phyloP scores from a whole-genome alignment of 2,329 filamentous ascomycete genomes.

The Pyrenochaeta sp. region DNA sequence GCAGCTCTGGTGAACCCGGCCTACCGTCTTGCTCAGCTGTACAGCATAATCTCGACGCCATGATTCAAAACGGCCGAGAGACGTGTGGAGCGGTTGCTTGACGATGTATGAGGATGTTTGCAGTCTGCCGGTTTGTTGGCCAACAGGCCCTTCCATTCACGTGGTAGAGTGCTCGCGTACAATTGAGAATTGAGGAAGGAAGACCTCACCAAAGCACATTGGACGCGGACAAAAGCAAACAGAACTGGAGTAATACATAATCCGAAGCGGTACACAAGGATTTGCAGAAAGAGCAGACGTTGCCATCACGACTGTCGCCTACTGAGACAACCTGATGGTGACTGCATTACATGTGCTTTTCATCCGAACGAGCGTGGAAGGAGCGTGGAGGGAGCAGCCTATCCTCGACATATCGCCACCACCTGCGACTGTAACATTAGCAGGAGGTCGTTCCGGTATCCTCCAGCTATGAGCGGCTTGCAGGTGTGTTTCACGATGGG shows the following conservation, averaged over 20 bases:
- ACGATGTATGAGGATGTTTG: neutral
- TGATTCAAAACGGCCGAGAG: slow-evolving; percentile 11
- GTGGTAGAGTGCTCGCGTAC: neutral
- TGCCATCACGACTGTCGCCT: neutral
- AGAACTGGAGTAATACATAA: neutral
- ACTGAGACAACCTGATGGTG: neutral
- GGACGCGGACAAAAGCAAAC: neutral
- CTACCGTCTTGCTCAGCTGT: slow-evolving; percentile 39
- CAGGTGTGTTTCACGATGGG: neutral
- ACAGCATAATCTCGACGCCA: slow-evolving; percentile 47
- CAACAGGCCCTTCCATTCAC: neutral
- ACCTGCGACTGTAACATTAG: neutral
- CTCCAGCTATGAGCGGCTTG: neutral
- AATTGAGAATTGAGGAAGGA: neutral
- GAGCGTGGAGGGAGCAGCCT: neutral
- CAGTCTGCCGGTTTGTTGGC: neutral
- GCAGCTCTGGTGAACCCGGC: slow-evolving; percentile 42
- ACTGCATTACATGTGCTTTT: neutral
- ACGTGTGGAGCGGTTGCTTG: neutral
- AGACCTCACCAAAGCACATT: neutral
- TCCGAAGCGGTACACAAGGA: neutral
- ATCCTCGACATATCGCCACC: neutral
- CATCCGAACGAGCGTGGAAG: neutral
- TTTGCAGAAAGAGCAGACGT: neutral
- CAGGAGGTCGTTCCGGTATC: neutral